These are phyloP conservation scores for Paramecium primaurelia DNA, from an alignment of 73 alveolate species.

Conservation along the genomic window DNA sequence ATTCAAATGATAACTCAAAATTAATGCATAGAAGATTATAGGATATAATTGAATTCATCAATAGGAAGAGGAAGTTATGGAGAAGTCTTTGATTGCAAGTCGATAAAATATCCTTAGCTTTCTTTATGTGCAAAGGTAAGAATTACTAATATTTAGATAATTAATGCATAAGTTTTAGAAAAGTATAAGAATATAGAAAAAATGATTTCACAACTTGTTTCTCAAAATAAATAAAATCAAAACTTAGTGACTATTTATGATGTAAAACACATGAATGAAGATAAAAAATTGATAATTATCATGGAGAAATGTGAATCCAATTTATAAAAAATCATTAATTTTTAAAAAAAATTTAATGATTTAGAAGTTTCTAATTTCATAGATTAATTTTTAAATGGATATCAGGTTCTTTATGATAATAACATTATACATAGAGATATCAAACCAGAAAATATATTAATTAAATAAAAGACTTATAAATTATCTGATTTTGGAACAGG, in stretches of 20 bases:
- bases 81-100: background rate
- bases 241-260: background rate
- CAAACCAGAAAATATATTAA: constrained; percentile 27
- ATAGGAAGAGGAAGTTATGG: background rate
- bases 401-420: background rate
- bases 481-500: background rate
- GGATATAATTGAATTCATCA: background rate
- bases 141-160: background rate
- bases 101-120: background rate
- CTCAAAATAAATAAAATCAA: background rate
- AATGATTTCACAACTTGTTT: background rate
- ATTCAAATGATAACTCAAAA: background rate
- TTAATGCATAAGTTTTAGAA: too few relatives aligned
- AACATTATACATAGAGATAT: constrained; percentile 50
- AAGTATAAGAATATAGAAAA: background rate
- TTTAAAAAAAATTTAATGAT: background rate
- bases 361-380: background rate
- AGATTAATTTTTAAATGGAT: constrained; percentile 31
- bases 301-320: background rate
- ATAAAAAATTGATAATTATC: background rate
- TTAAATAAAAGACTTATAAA: background rate
- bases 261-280: background rate
- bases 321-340: background rate
- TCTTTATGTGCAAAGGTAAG: background rate
- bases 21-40: background rate